Conservation (phyloP, 2,329 filamentous ascomycete genomes). For the Paecilomyces variotii region DNA sequence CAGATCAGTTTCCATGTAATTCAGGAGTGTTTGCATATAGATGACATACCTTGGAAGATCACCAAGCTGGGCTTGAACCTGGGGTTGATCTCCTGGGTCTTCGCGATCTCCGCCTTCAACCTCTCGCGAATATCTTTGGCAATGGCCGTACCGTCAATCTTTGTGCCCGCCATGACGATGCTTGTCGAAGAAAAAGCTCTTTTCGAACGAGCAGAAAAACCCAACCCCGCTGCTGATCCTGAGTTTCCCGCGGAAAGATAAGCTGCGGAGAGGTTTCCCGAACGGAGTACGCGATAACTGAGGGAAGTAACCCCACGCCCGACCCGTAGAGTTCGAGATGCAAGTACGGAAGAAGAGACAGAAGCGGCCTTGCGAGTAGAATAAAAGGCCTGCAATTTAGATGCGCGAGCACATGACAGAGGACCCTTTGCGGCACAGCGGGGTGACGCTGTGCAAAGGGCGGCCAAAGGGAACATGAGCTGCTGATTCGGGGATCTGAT, state of each 20-base stretch:
- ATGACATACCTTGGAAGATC: constrained; percentile 76
- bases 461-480: constrained; percentile 22
- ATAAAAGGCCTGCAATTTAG: neutral
- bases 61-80: constrained; percentile 83
- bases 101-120: constrained; percentile 69
- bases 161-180: constrained; percentile 70
- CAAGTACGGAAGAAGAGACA: constrained; percentile 4
- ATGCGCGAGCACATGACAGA: constrained; percentile 2
- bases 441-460: constrained; percentile 15
- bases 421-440: constrained; percentile 13
- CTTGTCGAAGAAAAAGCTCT: constrained; percentile 45
- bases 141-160: constrained; percentile 93
- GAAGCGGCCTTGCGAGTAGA: neutral
- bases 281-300: constrained; percentile 9
- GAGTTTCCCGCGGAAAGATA: constrained; percentile 11
- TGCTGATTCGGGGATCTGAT: constrained; percentile 11
- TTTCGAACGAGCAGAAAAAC: constrained; percentile 7
- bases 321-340: constrained; percentile 7
- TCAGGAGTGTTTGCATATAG: constrained; percentile 1
- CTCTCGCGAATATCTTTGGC: constrained; percentile 83
- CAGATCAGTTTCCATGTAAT: constrained; percentile 1
- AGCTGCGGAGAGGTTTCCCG: constrained; percentile 10
- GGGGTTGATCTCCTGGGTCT: constrained; percentile 74
- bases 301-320: constrained; percentile 10
- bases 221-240: constrained; percentile 4